Base-by-base conservation (phyloP, 768 basidiomycete genomes). In the Collybiopsis luxurians region DNA sequence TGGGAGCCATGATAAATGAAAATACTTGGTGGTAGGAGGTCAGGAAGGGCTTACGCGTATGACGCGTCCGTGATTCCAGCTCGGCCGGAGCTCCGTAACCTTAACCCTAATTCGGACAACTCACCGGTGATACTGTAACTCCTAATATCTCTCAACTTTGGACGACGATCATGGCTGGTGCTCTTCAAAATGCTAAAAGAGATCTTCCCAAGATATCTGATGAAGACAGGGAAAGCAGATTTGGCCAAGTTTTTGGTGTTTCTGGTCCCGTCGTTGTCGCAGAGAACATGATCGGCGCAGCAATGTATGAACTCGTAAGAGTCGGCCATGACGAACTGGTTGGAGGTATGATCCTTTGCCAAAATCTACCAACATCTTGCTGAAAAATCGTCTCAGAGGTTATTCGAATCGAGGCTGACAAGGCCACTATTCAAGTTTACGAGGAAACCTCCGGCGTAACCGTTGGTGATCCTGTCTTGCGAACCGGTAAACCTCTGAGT, bases 371-470 rank as follows among this genome's bases (percentile, higher is more conserved):
- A 56, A 51, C 11, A 30, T 26, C n/a, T 53, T 34, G 51, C 26
- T 49, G 9, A 46, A 10, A 5, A 23, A 12, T 34, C n/a, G 23
- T 45, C 4, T 21, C 66, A 95, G 97, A 99, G 92, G 97, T 99
- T 66, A 99, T 99, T 66, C 86, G 97, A 66, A 98, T 99, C 75
- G 97, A 98, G 63, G 86, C 86, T 60, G 97, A 99, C 76, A 96
- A 97, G 76, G 92, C 92, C 42, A 98, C 97, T 12, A 98, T 99
- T 59, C 97, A 99, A 72, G 97, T 99, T 10, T 98, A 99, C 67
- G 97, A 99, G 73, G 97, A 99, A 78, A 98, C 96, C 5, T 97
- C 96, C 42, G 97, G 97, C 53, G 97, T 99, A 40, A 98, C 96
- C 5, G 95, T 98, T 52, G 97, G 97, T 27, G 97, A 99, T 76